These are phyloP conservation scores for Angophora floribunda DNA, from an alignment of 345 rosid genomes.

Conservation along the genomic window DNA sequence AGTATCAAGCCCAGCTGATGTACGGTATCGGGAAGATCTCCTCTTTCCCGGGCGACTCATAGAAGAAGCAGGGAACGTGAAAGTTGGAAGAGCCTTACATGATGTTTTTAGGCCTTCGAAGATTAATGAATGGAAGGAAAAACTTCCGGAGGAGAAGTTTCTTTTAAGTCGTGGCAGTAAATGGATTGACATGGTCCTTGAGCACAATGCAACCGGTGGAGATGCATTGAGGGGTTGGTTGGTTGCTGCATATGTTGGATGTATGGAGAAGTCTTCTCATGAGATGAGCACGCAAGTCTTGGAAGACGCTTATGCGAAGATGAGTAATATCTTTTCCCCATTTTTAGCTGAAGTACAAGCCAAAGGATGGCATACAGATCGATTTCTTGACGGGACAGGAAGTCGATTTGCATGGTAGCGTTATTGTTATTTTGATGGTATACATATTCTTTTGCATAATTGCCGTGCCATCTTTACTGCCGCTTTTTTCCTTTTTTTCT, in stretches of 20 bases:
- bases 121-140: conserved; percentile 39
- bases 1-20: conserved; percentile 73
- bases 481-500: neutral
- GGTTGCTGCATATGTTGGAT: conserved; percentile 65
- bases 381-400: conserved; percentile 78
- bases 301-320: conserved; percentile 57
- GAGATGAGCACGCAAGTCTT: conserved; percentile 17
- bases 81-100: conserved; percentile 69
- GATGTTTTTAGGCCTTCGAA: conserved; percentile 60
- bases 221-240: conserved; percentile 96
- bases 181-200: conserved; percentile 69
- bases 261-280: conserved; percentile 20
- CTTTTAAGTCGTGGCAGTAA: conserved; percentile 36
- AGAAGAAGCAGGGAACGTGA: conserved; percentile 78
- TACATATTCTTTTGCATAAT: neutral
- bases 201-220: conserved; percentile 74
- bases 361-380: conserved; percentile 93
- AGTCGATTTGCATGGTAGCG: conserved; percentile 43
- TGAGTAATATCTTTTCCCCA: conserved; percentile 40
- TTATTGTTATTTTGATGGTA: neutral
- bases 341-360: conserved; percentile 55
- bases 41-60: conserved; percentile 71
- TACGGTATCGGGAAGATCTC: conserved; percentile 68
- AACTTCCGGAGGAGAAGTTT: conserved; percentile 71
- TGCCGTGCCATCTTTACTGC: neutral